Base-by-base conservation (phyloP, 129 eudicot genomes). In the Artemisia argyi region DNA sequence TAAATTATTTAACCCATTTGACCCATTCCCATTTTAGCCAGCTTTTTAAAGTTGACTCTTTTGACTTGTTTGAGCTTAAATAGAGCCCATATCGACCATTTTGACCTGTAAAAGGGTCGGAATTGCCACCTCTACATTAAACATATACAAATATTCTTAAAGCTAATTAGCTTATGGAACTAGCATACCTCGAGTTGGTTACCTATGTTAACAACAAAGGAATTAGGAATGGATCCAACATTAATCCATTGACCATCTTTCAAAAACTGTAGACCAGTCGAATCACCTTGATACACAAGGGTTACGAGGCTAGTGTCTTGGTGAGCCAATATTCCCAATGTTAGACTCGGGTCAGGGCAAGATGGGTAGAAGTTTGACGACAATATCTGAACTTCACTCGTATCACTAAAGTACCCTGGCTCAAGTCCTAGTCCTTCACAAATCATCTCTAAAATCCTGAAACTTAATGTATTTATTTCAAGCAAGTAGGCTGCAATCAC, bases 291-390 rank as follows among this genome's bases (percentile, higher is more conserved):
- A 53, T 60, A 68, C 14, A 83, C 75, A 24, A 83, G 54, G 7
- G 83, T 78, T 63, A 86, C 63, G 68, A 86, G 74, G 75, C 83
- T 76, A 16, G 88, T 81, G 42, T 86, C 91, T 61, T 62, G 30
- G 61, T 86, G 96, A 47, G 56, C 81, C 24, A 71, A 5, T 28
- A 85, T 8, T 61, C 92, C 92, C 61, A 86, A 66, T 3, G 92
- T 80, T 57, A 80, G 58, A 69, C 83, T 89, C n/a, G 92, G 96
- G 72, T 89, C 83, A 5, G 96, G 92, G 76, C 96, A 86, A 0
- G 86, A 85, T 1, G 92, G 82, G 70, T 81, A 77, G 60, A 69
- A 73, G 71, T 73, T 62, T 32, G 75, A 32, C 61, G 77, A 57
- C 73, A 81, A 65, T 66, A 64, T 12, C 57, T 81, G 52, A 39